phyloP scores from a whole-genome alignment of 108 stramenopile genomes.

The Skeletonema marinoi region DNA sequence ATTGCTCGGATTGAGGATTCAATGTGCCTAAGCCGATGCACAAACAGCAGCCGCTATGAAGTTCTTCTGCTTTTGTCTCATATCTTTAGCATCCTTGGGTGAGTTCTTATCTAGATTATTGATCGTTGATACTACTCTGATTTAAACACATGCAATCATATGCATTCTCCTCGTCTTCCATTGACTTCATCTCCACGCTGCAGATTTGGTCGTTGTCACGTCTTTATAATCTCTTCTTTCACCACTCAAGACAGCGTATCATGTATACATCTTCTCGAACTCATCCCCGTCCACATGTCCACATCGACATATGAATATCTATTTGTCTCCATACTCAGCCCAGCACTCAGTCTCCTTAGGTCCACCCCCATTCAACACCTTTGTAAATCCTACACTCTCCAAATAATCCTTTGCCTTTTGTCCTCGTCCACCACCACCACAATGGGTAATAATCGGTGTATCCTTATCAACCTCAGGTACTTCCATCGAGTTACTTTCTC shows the following conservation, averaged over 20 bases:
- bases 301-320: background rate
- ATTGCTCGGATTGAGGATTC: too few relatives aligned
- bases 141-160: too few relatives aligned
- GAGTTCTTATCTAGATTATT: background rate
- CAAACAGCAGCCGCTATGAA: too few relatives aligned
- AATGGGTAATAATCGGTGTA: slow-evolving; percentile 89
- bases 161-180: too few relatives aligned
- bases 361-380: slow-evolving; percentile 90
- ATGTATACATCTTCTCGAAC: background rate
- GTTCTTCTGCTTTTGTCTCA: too few relatives aligned
- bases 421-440: slow-evolving; percentile 87
- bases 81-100: background rate
- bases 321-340: slow-evolving; percentile 79
- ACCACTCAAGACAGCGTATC: too few relatives aligned
- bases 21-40: too few relatives aligned
- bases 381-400: slow-evolving; percentile 75
- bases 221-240: background rate
- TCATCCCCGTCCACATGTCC: background rate
- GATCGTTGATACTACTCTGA: too few relatives aligned
- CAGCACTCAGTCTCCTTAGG: slow-evolving; percentile 88
- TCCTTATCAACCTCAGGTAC: slow-evolving; percentile 63
- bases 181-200: too few relatives aligned
- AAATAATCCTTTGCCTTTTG: slow-evolving; percentile 88
- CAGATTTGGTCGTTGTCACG: background rate
- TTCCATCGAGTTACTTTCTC: slow-evolving; percentile 65